Base-by-base conservation (phyloP, 2,329 filamentous ascomycete genomes). In the Phyllosticta citriasiana region DNA sequence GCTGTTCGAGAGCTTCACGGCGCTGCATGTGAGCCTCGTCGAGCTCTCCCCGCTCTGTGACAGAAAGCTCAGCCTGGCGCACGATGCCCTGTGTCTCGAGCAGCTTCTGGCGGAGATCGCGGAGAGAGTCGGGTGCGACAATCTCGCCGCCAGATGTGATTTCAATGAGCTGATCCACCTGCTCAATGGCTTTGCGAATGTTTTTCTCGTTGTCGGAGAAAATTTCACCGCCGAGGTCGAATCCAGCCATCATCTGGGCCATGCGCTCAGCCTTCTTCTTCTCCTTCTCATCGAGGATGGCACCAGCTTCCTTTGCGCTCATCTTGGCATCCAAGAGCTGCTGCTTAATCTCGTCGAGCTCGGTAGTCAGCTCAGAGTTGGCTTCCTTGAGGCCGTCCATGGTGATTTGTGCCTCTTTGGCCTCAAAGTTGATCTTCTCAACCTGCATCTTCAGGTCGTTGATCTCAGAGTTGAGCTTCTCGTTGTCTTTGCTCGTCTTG, bases 181-280 rank as follows among this genome's bases (percentile, higher is more conserved):
- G 87, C 67, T 91, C 85, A 67, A 97, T 93, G 64, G 91, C 87
- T 64, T 88, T 85, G 63, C 89, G 85, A 62, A 99, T 89, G 57
- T 85, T 87, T 65, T 87, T 84, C 74, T 99, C 94, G 68, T 96
- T 96, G 62, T 94, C 89, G 67, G 91, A 96, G 73, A 97, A 96
- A 33, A 95, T 87, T 62, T 97, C 92, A 56, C 88, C 88, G 53
- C 91, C 93, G 35, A 99, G 84, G 70, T 99, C 93, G 69, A 99
- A 97, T 3, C 93, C 91, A 63, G 94, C 94, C 93, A 99, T 97
- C 94, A 99, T 99, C 82, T 97, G 89, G 53, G 94, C 94, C 94
- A 99, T 99, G 77, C 95, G 94, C 78, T 99, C 94, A 0, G 92
- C 91, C 82, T 99, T 99, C 79, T 91, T 92, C 81, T 91, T 93